Conservation (phyloP, 768 basidiomycete genomes). For the Russula olivacea region DNA sequence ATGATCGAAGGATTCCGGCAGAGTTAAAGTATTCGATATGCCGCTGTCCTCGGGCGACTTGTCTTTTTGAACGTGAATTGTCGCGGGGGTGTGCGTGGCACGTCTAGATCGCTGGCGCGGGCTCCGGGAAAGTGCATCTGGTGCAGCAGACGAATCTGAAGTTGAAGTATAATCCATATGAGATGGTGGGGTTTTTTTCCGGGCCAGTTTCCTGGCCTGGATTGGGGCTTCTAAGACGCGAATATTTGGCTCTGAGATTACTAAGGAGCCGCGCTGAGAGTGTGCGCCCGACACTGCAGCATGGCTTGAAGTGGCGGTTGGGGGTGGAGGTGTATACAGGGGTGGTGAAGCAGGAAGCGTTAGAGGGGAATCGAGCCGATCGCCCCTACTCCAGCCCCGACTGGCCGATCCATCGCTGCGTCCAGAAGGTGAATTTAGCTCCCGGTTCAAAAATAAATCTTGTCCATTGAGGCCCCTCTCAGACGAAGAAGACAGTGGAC, state of each 20-base stretch:
- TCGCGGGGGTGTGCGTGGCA: constrained; percentile 40
- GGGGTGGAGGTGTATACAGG: constrained; percentile 37
- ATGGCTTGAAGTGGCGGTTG: constrained; percentile 23
- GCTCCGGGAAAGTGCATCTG: constrained; percentile 34
- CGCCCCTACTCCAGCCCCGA: constrained; percentile 33
- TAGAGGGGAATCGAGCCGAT: constrained; percentile 37
- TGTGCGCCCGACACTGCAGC: constrained; percentile 32
- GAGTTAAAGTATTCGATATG: constrained; percentile 42
- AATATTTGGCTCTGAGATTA: constrained; percentile 29
- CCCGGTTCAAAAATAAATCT: neutral
- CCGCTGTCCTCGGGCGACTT: constrained; percentile 20
- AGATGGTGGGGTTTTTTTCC: constrained; percentile 37
- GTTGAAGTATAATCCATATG: constrained; percentile 40
- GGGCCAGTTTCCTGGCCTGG: constrained; percentile 31
- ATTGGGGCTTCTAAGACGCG: constrained; percentile 30
- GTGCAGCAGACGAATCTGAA: constrained; percentile 46
- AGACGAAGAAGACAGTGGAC: constrained; percentile 34
- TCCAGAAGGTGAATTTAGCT: constrained; percentile 13
- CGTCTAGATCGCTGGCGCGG: constrained; percentile 52
- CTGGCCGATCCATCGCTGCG: constrained; percentile 27
- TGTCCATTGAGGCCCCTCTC: constrained; percentile 13
- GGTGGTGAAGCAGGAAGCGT: constrained; percentile 37
- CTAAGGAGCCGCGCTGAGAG: constrained; percentile 33
- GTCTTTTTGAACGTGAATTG: constrained; percentile 41
- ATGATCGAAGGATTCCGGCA: constrained; percentile 47